These are phyloP conservation scores for Syzygium aqueum DNA, from an alignment of 345 rosid species.

Conservation along the genomic window DNA sequence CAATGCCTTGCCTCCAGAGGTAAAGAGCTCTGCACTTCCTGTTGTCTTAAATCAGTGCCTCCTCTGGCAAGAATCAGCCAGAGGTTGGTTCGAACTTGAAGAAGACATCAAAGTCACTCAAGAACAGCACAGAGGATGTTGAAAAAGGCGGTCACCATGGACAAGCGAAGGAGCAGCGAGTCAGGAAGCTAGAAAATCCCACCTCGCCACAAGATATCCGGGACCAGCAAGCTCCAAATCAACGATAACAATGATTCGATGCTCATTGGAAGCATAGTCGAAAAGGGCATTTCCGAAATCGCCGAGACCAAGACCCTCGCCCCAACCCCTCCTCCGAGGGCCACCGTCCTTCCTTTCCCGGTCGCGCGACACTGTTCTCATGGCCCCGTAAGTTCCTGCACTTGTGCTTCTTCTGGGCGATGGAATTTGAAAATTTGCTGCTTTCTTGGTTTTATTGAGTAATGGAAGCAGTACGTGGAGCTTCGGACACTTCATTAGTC, in stretches of 20 bases:
- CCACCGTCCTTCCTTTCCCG: conserved; percentile 65
- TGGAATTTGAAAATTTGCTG: not conserved
- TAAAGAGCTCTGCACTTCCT: not conserved
- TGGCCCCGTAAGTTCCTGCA: conserved; percentile 53
- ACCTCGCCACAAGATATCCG: conserved; percentile 1
- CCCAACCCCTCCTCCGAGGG: conserved; percentile 44
- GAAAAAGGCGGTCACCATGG: not conserved
- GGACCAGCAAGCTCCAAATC: conserved; percentile 11
- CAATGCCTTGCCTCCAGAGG: not conserved
- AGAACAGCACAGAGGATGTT: not conserved
- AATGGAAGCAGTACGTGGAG: not conserved
- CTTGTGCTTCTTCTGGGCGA: not conserved
- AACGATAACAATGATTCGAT: conserved; percentile 17
- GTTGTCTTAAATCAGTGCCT: not conserved
- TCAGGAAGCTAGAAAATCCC: not conserved
- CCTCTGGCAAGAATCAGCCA: not conserved
- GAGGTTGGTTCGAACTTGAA: not conserved
- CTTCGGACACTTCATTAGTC: not conserved
- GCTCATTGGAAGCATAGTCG: conserved; percentile 60
- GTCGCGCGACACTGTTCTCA: conserved; percentile 90
- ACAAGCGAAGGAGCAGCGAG: conserved; percentile 8
- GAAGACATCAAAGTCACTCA: not conserved
- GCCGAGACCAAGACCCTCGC: conserved; percentile 8
- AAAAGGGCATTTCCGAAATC: conserved; percentile 44
- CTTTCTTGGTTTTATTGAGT: not conserved